phyloP scores from a whole-genome alignment of 305 asterid genomes.

The Nicotiana rustica region DNA sequence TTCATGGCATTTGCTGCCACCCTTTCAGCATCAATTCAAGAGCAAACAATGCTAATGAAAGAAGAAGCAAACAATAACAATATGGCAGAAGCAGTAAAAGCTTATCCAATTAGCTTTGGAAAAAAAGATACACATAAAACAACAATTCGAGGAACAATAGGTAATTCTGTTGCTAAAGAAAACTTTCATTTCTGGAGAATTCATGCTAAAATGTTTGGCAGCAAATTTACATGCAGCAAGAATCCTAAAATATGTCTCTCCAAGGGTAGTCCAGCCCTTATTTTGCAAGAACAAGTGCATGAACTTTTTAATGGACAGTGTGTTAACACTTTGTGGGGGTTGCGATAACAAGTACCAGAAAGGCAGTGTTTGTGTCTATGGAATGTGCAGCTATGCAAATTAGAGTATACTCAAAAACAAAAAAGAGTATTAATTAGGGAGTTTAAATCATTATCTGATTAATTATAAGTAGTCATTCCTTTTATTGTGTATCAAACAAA shows the following conservation, averaged over 20 bases:
- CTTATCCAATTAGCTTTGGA: not conserved
- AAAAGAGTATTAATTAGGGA: too few species aligned
- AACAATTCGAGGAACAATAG: constrained; percentile 40
- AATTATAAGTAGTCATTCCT: too few species aligned
- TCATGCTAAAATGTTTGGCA: not conserved
- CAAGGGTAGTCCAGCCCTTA: constrained; percentile 63
- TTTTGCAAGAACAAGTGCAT: constrained; percentile 70
- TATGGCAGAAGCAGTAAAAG: constrained; percentile 24
- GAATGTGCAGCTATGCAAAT: constrained; percentile 52
- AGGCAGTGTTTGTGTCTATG: constrained; percentile 44
- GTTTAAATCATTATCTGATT: too few species aligned
- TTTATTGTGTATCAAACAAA: too few species aligned
- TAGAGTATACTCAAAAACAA: too few species aligned
- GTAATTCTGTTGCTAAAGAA: not conserved
- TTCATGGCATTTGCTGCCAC: constrained; percentile 39
- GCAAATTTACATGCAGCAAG: constrained; percentile 49
- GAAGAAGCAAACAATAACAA: constrained; percentile 17
- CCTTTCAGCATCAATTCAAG: constrained; percentile 39
- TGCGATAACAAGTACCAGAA: constrained; percentile 40
- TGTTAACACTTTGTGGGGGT: constrained; percentile 38
- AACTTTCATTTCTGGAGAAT: not conserved
- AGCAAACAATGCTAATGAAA: not conserved
- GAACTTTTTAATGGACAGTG: constrained; percentile 44
- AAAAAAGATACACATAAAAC: not conserved
- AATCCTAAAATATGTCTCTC: constrained; percentile 54